Evolutionary conservation across 139 green algal genomes (phyloP).

Genomic region (Nannochloris sp.): DNA sequence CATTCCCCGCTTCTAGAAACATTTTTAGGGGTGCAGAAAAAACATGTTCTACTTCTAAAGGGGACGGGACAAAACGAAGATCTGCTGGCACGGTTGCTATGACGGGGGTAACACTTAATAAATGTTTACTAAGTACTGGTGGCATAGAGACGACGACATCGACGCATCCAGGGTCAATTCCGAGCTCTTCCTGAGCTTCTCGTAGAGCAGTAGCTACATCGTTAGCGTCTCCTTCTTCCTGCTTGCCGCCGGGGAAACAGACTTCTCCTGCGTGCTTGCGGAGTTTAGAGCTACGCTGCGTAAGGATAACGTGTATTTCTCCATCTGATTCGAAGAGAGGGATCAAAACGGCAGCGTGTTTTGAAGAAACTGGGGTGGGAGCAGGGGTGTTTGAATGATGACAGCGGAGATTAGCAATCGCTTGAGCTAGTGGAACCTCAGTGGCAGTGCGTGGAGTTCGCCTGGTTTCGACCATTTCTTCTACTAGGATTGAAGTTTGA

Average conservation of each 20-base stretch:
- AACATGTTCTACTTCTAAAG: conserved; percentile 44
- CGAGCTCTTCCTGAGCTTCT: conserved; percentile 66
- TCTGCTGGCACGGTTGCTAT: conserved; percentile 29
- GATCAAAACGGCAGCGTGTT: conserved; percentile 42
- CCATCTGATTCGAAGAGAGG: conserved; percentile 46
- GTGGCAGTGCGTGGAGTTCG: not conserved
- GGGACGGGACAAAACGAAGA: conserved; percentile 22
- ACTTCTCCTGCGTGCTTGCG: conserved; percentile 49
- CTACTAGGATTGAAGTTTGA: too few relatives aligned
- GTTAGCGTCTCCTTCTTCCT: conserved; percentile 45
- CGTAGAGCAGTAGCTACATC: conserved; percentile 55
- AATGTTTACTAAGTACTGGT: conserved; percentile 61
- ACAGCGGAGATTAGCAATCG: too few relatives aligned
- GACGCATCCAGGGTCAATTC: conserved; percentile 17
- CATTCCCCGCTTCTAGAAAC: conserved; percentile 14
- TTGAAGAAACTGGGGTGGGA: conserved; percentile 10
- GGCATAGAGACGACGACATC: conserved; percentile 43
- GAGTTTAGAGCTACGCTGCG: conserved; percentile 3
- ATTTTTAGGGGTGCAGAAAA: conserved; percentile 48
- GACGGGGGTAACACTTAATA: conserved; percentile 61
- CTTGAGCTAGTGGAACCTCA: too few relatives aligned
- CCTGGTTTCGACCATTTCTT: not conserved
- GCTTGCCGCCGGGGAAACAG: conserved; percentile 68
- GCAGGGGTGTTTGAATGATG: not conserved
- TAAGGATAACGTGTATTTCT: conserved; percentile 48